These are phyloP conservation scores for Cichorium intybus DNA, from an alignment of 140 eudicot species.

Conservation along the genomic window DNA sequence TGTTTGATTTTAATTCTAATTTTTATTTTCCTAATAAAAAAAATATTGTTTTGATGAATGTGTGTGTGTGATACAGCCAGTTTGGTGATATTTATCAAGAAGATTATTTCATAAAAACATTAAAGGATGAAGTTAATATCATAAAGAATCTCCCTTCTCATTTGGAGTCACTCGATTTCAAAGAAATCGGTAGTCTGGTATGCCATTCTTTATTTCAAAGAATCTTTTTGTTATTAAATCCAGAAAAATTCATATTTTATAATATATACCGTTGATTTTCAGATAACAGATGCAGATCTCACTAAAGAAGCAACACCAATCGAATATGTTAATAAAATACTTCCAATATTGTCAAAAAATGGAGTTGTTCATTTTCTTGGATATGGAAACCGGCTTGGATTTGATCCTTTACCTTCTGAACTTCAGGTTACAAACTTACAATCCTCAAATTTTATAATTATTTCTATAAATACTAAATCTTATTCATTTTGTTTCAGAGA, in stretches of 20 bases:
- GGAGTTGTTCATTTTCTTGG: constrained; percentile 91
- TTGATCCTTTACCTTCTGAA: constrained; percentile 78
- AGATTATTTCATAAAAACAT: constrained; percentile 55
- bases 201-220: constrained; percentile 18
- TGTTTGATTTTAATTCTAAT: neutral
- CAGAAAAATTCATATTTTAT: too few relatives aligned
- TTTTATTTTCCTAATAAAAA: neutral
- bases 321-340: constrained; percentile 57
- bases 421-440: constrained; percentile 62
- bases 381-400: constrained; percentile 91
- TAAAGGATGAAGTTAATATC: constrained; percentile 65
- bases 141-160: constrained; percentile 77
- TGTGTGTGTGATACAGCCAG: constrained; percentile 65
- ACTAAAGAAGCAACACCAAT: constrained; percentile 73
- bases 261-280: constrained; percentile 27
- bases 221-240: too few relatives aligned
- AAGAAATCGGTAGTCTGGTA: constrained; percentile 85
- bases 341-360: constrained; percentile 62
- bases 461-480: constrained; percentile 7
- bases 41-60: neutral
- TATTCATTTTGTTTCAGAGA: constrained; percentile 46
- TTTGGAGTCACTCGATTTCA: constrained; percentile 59
- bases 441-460: neutral
- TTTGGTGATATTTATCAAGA: constrained; percentile 93
- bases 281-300: constrained; percentile 93